Conservation (phyloP, 2,329 filamentous ascomycete genomes). For the Cladosporium cucumerinum region DNA sequence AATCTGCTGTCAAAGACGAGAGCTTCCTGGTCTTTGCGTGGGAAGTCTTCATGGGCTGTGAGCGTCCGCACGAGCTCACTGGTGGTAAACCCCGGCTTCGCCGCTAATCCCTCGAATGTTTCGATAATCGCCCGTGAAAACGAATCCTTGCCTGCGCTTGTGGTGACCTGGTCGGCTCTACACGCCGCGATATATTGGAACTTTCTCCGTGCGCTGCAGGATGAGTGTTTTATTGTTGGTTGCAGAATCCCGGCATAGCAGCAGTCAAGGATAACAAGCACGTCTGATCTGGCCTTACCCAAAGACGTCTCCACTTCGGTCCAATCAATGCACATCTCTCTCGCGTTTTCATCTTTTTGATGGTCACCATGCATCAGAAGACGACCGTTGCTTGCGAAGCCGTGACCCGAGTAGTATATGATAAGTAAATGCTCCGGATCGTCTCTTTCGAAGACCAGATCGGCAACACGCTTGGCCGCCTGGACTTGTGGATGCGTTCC, state of each 20-base stretch:
- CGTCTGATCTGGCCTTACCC: neutral
- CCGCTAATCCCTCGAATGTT: constrained; percentile 1
- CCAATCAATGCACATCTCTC: constrained; percentile 1
- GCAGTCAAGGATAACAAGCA: constrained; percentile 13
- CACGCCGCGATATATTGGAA: constrained; percentile 15
- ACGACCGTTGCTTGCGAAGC: neutral
- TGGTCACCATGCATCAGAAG: neutral
- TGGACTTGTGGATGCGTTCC: neutral
- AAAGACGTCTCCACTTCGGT: neutral
- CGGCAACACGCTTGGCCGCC: neutral
- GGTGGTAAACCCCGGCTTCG: neutral
- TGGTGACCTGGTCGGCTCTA: neutral
- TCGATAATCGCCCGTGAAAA: constrained; percentile 11
- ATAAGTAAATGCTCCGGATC: neutral
- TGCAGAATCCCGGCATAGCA: neutral
- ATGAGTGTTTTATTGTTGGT: neutral
- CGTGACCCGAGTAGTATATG: constrained; percentile 5
- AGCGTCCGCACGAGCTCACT: neutral
- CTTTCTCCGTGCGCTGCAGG: neutral
- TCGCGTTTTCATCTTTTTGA: neutral
- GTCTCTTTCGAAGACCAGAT: neutral
- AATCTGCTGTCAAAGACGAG: neutral
- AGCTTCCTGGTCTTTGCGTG: neutral
- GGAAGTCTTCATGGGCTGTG: neutral
- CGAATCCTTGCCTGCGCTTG: neutral